A percentile compares a stretch with the other conserved stretches of the same genome.
These are phyloP conservation scores for Fulvia fulva DNA, from an alignment of 2,329 filamentous ascomycete genomes.

Conservation along the genomic window DNA sequence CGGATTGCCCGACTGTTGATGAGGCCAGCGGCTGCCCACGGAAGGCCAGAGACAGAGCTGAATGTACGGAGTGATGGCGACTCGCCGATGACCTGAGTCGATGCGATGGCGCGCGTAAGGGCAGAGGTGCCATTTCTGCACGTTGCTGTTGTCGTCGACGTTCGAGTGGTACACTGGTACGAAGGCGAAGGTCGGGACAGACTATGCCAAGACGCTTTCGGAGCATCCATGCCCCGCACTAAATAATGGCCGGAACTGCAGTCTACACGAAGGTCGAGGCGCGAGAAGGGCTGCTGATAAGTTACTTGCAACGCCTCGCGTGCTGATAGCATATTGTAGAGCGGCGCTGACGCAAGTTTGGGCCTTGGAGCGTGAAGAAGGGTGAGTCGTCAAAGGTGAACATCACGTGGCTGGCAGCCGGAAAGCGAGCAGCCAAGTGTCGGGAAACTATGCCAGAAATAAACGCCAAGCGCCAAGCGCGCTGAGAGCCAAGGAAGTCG, in stretches of 20 bases:
- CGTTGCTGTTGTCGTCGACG: background rate
- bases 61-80: too few species aligned
- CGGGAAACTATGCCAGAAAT: background rate
- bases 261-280: background rate
- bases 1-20: background rate
- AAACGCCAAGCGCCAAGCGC: background rate
- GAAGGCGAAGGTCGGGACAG: background rate
- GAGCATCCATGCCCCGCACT: background rate
- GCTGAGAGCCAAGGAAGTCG: too few species aligned
- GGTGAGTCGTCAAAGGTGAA: background rate
- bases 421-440: background rate
- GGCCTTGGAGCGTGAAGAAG: background rate
- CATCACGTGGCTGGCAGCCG: background rate
- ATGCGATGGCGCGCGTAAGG: background rate
- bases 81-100: too few species aligned
- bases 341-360: background rate
- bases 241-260: background rate
- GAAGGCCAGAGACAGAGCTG: background rate
- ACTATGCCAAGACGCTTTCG: background rate
- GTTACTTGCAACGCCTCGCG: background rate
- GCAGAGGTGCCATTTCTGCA: background rate
- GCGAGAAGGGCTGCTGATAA: background rate
- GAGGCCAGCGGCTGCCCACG: background rate
- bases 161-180: background rate
- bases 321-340: background rate